Conservation (phyloP, 169 alveolate species). For the Eimeria maxima region DNA sequence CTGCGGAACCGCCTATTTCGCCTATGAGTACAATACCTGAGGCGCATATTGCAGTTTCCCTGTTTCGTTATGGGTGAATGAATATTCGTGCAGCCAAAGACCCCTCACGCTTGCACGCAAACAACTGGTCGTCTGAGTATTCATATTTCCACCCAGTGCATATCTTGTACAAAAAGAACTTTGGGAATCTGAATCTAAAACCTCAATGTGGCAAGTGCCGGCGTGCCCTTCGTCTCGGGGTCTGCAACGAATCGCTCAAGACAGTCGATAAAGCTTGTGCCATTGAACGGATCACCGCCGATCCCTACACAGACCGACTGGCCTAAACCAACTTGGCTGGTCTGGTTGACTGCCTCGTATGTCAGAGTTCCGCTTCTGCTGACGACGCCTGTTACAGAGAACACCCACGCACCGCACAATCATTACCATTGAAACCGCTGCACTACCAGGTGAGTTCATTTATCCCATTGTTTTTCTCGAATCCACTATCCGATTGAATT, state of each 20-base stretch:
- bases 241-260: slow-evolving; percentile 96
- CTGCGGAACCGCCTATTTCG: slow-evolving; percentile 99
- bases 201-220: neutral
- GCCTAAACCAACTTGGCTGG: slow-evolving; percentile 98
- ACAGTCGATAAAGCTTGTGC: slow-evolving; percentile 98
- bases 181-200: no score
- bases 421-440: neutral
- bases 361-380: slow-evolving; percentile 96
- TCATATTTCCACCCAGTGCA: neutral
- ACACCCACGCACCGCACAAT: neutral
- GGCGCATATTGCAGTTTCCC: neutral
- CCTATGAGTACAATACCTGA: slow-evolving; percentile 97
- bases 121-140: neutral
- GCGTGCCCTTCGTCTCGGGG: slow-evolving; percentile 96
- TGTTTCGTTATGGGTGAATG: neutral
- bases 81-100: neutral
- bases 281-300: slow-evolving; percentile 99
- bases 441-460: neutral
- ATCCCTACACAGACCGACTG: slow-evolving; percentile 97
- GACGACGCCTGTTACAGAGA: slow-evolving; percentile 75
- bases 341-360: slow-evolving; percentile 99
- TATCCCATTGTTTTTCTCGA: neutral
- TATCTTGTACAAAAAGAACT: neutral
- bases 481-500: no score
- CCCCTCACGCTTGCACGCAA: neutral